A percentile compares a stretch with the other conserved stretches of the same genome.
Evolutionary conservation across 805 yeast species (phyloP).

Genomic region (Phaffomyces opuntiae): DNA sequence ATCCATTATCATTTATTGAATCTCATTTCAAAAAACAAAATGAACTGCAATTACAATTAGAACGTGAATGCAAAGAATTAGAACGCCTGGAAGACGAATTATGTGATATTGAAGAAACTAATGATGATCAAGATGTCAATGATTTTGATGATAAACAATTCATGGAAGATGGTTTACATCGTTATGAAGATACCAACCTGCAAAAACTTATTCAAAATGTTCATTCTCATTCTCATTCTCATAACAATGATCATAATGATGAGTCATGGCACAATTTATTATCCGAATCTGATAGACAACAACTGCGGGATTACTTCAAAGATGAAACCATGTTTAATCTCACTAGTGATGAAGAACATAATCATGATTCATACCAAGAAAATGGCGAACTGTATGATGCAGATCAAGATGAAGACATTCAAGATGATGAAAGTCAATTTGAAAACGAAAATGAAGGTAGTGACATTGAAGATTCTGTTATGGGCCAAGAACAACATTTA

Average conservation of each 20-base stretch:
- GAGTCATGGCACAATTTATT: too few relatives aligned
- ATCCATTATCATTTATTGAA: background rate
- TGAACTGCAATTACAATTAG: constrained; percentile 2
- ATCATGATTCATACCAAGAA: constrained; percentile 17
- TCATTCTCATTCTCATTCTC: background rate
- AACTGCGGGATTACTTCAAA: constrained; percentile 11
- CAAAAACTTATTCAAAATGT: background rate
- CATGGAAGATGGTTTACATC: background rate
- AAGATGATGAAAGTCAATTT: constrained; percentile 28
- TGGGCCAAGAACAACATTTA: constrained; percentile 58
- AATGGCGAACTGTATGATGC: constrained; percentile 14
- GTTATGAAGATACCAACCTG: background rate
- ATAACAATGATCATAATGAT: constrained; percentile 5
- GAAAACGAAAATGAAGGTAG: constrained; percentile 36
- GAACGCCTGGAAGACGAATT: constrained; percentile 4
- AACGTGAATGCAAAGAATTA: constrained; percentile 4
- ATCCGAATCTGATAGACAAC: constrained; percentile 14
- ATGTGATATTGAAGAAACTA: background rate
- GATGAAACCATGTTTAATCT: background rate
- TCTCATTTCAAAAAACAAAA: constrained; percentile 1
- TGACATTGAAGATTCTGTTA: constrained; percentile 27
- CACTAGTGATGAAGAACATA: constrained; percentile 16
- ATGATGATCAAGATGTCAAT: background rate
- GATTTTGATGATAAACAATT: background rate
- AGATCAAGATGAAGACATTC: constrained; percentile 25